Evolutionary conservation across 2,329 filamentous ascomycete species (phyloP), one percentile per base, ranked within the genome.

Genomic region (Madurella mycetomatis): DNA sequence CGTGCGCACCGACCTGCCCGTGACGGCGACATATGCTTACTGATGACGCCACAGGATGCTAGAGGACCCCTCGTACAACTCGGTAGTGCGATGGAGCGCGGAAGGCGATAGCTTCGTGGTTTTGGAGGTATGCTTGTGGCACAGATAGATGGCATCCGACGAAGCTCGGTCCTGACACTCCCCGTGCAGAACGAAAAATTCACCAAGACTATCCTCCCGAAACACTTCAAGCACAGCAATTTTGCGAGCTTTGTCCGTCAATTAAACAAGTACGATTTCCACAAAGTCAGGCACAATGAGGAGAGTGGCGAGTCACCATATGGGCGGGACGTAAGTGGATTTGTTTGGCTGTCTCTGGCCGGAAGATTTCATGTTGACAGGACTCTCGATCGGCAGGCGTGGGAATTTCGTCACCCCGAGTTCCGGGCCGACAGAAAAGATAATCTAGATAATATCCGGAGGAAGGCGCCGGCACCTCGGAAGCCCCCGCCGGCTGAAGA

Each of bases 201-300:
- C 68, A 97, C 94, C 18, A 96, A 96, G 70, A 88, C 89, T 40
- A 95, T 99, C 64, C 83, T 99, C 15, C 94, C 94, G 2, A 96
- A 97, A 69, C 91, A 97, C 67, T 99, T 99, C 79, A 99, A 99
- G 73, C 94, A 97, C 74, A 95, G 90, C 81, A 96, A 96, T 71
- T 96, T 96, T 75, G 92, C 92, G 32, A 96, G 91, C 72, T 96
- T 96, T 69, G 92, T 96, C 55, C 87, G 92, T 47, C 92, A 96
- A 70, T 76, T 96, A 55, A 96, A 96, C 76, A 96, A 96, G 70
- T 96, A 95, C 71, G 92, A 96, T 69, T 99, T 99, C 65, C 94
- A 99, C 78, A 99, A 99, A 78, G 92, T 97, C 60, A 84, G 94
- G 61, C 89, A 92, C 65, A 95, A 90, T 62, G 90, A 95, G 67